phyloP scores from a whole-genome alignment of 2,329 filamentous ascomycete genomes.

The Fusarium keratoplasticum region DNA sequence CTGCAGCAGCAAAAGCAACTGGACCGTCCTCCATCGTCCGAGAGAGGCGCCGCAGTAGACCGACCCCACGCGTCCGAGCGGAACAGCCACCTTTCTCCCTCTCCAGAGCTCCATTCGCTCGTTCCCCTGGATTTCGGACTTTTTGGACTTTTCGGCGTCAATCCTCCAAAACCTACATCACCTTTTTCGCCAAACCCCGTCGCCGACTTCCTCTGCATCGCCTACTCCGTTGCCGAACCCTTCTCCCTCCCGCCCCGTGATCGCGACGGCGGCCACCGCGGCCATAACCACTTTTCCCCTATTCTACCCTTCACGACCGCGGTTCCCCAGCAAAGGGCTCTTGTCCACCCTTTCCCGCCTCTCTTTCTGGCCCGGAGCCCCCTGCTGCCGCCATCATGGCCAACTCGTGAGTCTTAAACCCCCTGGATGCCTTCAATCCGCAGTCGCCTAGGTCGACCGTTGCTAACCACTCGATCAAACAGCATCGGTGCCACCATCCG shows the following conservation, averaged over 20 bases:
- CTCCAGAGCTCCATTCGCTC: conserved; percentile 32
- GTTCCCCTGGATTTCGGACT: conserved; percentile 41
- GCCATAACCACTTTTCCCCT: conserved; percentile 14
- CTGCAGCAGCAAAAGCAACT: conserved; percentile 10
- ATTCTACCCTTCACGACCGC: conserved; percentile 17
- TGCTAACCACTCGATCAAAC: conserved; percentile 30
- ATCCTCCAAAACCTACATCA: conserved; percentile 31
- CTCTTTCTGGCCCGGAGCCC: conserved; percentile 34
- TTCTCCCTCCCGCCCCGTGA: conserved; percentile 25
- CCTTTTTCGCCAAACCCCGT: conserved; percentile 1
- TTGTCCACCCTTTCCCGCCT: conserved; percentile 30
- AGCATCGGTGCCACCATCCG: conserved; percentile 80
- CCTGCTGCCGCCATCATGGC: conserved; percentile 44
- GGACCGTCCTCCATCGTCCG: not conserved
- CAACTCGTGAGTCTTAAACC: conserved; percentile 43
- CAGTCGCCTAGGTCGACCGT: not conserved
- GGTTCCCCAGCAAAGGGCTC: conserved; percentile 30
- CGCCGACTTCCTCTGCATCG: conserved; percentile 17
- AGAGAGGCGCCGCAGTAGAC: conserved; percentile 27
- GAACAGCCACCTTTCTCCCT: conserved; percentile 39
- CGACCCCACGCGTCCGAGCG: conserved; percentile 45
- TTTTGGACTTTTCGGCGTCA: conserved; percentile 38
- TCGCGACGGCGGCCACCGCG: conserved; percentile 23
- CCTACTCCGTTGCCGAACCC: conserved; percentile 5
- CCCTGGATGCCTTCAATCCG: not conserved